Evolutionary conservation across 2,329 filamentous ascomycete species (phyloP), one percentile per base, ranked within the genome.

Genomic region (Clarireedia homoeocarpa): DNA sequence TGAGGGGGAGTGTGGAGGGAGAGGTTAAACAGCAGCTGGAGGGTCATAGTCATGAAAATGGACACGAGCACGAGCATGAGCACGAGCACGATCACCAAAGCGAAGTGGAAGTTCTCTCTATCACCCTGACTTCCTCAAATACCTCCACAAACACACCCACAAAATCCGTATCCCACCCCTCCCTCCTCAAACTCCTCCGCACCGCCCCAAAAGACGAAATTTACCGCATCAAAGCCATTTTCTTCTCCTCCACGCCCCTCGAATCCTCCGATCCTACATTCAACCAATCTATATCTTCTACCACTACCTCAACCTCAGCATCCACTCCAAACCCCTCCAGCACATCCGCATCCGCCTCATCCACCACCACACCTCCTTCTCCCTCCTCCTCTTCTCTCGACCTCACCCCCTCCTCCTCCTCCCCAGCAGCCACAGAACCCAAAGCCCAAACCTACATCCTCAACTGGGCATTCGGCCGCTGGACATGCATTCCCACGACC

Each of bases 381-480:
- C 9, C 6, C 6, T 6, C 39, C 39, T 20, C 15, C 5, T 6
- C 14, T 2, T 40, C 39, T 14, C 39, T 40, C 20, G 2, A 20
- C 20, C 5, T 40, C 17, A 14, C 14, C 39, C 15, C 15, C 20
- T 20, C 20, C 20, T 20, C 20, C 20, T 20, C 20, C 20, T 20
- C 20, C 20, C 20, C 20, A 20, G 20, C 20, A 20, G 20, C 20
- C 2, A 20, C 20, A 20, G 20, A 40, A 40, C 15, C 39, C 39
- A 10, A 40, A 40, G 6, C 42, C 72, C 71, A 2, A 67, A 71
- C 20, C 55, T 96, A 94, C 69, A 96, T 99, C 46, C 79, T 99
- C 58, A 99, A 99, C 71, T 99, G 94, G 94, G 94, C 94, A 0
- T 99, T 99, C 73, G 91, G 91, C 0, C 81, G 94, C 30, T 99